These are phyloP conservation scores for Fraxinus excelsior DNA, from an alignment of 257 asterid genomes.

Conservation along the genomic window DNA sequence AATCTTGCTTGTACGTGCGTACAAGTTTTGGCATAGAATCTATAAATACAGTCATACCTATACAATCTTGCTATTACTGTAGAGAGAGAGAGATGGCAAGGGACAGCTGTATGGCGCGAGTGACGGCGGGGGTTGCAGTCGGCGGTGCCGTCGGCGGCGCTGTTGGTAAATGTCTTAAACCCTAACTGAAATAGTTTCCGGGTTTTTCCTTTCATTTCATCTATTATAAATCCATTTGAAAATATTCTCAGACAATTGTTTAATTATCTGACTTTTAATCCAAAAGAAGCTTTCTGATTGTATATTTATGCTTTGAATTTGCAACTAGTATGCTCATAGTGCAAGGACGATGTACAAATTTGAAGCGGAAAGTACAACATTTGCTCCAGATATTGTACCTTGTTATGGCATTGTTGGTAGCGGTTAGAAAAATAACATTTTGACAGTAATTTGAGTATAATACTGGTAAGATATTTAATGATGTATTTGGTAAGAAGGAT, in stretches of 20 bases:
- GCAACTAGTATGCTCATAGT: neutral
- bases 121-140: constrained; percentile 49
- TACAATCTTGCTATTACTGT: neutral
- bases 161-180: constrained; percentile 39
- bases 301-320: neutral
- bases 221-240: neutral
- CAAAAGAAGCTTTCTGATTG: neutral
- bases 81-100: constrained; percentile 36
- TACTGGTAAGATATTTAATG: neutral
- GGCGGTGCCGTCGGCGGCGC: constrained; percentile 69
- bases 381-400: neutral
- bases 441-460: neutral
- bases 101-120: constrained; percentile 52
- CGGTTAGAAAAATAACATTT: neutral
- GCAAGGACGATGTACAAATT: neutral
- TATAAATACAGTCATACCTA: too few relatives aligned
- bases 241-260: neutral
- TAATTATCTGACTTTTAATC: neutral
- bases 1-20: neutral
- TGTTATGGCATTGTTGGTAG: neutral
- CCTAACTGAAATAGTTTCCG: neutral
- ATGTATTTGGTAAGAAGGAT: too few relatives aligned
- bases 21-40: neutral
- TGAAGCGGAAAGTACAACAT: neutral
- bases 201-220: neutral